Conservation (phyloP, 345 rosid species). For the Salix koriyanagi region DNA sequence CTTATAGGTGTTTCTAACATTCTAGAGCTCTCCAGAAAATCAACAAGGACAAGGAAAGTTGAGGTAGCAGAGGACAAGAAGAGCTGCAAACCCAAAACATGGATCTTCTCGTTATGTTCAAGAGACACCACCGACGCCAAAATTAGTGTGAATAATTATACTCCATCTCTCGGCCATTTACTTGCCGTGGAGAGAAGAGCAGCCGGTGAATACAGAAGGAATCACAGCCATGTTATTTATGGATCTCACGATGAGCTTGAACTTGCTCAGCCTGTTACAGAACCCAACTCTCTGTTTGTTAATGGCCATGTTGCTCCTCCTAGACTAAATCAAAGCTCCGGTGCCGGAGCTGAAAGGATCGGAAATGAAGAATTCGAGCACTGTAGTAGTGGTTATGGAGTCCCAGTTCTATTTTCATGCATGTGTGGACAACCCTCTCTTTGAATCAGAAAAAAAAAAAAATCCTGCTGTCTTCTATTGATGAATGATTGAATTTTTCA, state of each 20-base stretch:
- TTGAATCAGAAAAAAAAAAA: neutral
- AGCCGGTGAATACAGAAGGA: conserved; percentile 27
- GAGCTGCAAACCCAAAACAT: conserved; percentile 27
- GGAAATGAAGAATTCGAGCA: conserved; percentile 16
- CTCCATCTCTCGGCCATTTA: conserved; percentile 47
- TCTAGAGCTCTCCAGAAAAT: conserved; percentile 49
- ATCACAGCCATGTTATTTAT: conserved; percentile 17
- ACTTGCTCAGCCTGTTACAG: conserved; percentile 11
- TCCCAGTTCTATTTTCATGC: conserved; percentile 30
- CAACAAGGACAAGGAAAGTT: conserved; percentile 35
- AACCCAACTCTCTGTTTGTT: conserved; percentile 41
- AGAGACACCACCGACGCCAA: conserved; percentile 36
- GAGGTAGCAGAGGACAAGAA: conserved; percentile 23
- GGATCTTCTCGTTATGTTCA: conserved; percentile 52
- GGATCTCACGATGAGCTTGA: conserved; percentile 30
- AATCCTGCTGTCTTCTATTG: neutral
- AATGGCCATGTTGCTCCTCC: conserved; percentile 48
- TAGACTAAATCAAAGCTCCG: conserved; percentile 1
- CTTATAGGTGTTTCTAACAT: conserved; percentile 55
- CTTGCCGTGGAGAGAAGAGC: conserved; percentile 52
- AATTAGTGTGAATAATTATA: conserved; percentile 3
- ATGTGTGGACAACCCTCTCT: conserved; percentile 32
- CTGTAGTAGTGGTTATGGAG: conserved; percentile 20
- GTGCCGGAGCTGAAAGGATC: conserved; percentile 8
- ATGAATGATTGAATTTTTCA: conserved; percentile 19